A percentile compares a stretch with the other conserved stretches of the same genome.
Conservation (phyloP, 2,329 filamentous ascomycete species). For the Samsoniella hepiali region DNA sequence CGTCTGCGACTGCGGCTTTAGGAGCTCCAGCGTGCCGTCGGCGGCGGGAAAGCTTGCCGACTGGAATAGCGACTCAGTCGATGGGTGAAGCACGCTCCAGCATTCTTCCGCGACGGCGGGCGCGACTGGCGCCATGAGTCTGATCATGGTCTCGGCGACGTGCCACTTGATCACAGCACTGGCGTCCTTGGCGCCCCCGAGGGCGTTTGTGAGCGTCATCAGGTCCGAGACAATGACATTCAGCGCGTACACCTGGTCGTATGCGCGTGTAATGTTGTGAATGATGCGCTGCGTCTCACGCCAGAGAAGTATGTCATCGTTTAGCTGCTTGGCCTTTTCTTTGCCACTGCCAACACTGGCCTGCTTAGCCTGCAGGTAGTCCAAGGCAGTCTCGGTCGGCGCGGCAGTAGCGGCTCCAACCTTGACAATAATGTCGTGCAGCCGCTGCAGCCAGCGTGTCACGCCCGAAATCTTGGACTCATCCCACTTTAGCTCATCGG, state of each 20-base stretch:
- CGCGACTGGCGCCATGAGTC: constrained; percentile 74
- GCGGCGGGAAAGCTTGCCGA: constrained; percentile 56
- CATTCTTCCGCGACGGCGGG: constrained; percentile 80
- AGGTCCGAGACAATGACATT: constrained; percentile 83
- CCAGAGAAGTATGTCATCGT: constrained; percentile 54
- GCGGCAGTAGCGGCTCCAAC: constrained; percentile 22
- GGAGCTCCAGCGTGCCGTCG: constrained; percentile 49
- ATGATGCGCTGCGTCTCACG: constrained; percentile 66
- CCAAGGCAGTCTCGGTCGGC: constrained; percentile 26
- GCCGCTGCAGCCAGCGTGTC: constrained; percentile 71
- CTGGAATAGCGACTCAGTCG: constrained; percentile 39
- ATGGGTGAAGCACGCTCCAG: constrained; percentile 59
- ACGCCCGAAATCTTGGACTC: constrained; percentile 77
- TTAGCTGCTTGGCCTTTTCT: constrained; percentile 38
- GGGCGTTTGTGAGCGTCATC: constrained; percentile 73
- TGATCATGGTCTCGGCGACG: constrained; percentile 56
- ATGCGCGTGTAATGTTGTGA: constrained; percentile 62
- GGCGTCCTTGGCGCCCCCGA: constrained; percentile 45
- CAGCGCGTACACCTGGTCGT: constrained; percentile 69
- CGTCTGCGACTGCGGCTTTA: constrained; percentile 48
- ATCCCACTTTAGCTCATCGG: constrained; percentile 84
- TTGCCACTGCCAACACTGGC: constrained; percentile 29
- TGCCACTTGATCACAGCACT: constrained; percentile 45
- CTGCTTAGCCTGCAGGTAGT: constrained; percentile 37
- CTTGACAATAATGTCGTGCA: constrained; percentile 55